Evolutionary conservation across 352 stramenopile genomes (phyloP).

Genomic region (Phytophthora europaea): DNA sequence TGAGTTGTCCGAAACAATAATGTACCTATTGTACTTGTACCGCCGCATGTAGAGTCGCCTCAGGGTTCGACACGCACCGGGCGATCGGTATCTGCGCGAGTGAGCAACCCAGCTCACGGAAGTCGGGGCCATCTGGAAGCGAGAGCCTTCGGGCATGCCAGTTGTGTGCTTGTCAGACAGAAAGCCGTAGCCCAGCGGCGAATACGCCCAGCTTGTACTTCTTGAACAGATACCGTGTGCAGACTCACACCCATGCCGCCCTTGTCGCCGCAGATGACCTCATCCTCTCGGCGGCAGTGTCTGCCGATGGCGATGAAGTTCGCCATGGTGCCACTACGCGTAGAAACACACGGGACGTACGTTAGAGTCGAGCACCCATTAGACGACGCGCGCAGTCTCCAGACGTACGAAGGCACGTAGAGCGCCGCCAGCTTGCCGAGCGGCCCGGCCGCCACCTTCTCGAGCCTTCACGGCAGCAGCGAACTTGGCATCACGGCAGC

Average conservation of each 20-base stretch:
- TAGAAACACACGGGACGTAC: background rate
- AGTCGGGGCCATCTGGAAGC: too few relatives aligned
- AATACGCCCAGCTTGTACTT: too few relatives aligned
- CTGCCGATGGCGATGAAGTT: constrained; percentile 97
- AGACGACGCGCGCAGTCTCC: background rate
- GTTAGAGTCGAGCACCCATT: too few relatives aligned
- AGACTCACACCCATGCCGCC: too few relatives aligned
- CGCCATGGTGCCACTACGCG: constrained; percentile 94
- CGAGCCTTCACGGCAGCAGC: too few relatives aligned
- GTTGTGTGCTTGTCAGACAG: too few relatives aligned
- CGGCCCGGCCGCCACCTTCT: constrained; percentile 92
- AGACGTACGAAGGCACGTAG: constrained; percentile 94
- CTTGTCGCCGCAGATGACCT: constrained; percentile 96
- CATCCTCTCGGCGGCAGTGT: constrained; percentile 94
- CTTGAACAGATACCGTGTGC: too few relatives aligned
- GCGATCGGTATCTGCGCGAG: too few relatives aligned
- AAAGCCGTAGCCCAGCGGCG: too few relatives aligned
- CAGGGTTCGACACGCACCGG: background rate
- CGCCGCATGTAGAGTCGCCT: background rate
- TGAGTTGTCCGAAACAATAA: constrained; percentile 13
- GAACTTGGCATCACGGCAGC: too few relatives aligned
- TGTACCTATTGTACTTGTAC: constrained; percentile 1
- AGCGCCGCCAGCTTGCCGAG: constrained; percentile 96
- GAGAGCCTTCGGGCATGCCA: too few relatives aligned
- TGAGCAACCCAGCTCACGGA: too few relatives aligned